Percentiles rank a stretch among this genome's conserved stretches.
phyloP scores from a whole-genome alignment of 495 filamentous ascomycete genomes.

The Neurospora terricola region DNA sequence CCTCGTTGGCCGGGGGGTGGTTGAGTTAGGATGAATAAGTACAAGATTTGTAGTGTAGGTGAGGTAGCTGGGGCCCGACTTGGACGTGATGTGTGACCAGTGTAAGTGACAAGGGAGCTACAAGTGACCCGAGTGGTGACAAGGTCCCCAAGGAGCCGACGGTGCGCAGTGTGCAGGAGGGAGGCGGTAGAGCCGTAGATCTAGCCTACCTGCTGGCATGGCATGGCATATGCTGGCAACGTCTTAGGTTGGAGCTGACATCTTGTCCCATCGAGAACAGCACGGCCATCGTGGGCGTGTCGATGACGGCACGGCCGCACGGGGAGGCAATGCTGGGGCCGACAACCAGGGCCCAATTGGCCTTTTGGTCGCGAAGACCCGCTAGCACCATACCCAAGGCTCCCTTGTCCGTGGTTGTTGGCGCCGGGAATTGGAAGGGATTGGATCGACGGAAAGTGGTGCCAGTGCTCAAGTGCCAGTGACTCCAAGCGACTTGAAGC shows the following conservation, averaged over 20 bases:
- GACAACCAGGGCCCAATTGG: background rate
- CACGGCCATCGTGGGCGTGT: background rate
- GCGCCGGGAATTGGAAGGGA: background rate
- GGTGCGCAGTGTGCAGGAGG: background rate
- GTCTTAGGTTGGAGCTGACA: background rate
- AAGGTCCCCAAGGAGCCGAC: background rate
- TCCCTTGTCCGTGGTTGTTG: background rate
- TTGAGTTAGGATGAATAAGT: background rate
- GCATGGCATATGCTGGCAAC: background rate
- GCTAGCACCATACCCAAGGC: background rate
- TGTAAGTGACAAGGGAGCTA: background rate
- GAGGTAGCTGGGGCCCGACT: background rate
- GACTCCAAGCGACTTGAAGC: background rate
- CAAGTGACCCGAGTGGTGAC: background rate
- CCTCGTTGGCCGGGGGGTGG: background rate
- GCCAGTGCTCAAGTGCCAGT: background rate
- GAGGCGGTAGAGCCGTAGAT: background rate
- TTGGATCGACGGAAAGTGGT: background rate
- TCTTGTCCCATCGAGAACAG: background rate
- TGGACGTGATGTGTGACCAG: background rate
- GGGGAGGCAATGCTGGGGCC: background rate
- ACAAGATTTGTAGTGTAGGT: background rate
- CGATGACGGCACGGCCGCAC: conserved; percentile 12
- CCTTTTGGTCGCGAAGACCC: background rate
- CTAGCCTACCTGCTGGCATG: background rate